phyloP scores from a whole-genome alignment of 345 rosid species.

The Passiflora organensis region DNA sequence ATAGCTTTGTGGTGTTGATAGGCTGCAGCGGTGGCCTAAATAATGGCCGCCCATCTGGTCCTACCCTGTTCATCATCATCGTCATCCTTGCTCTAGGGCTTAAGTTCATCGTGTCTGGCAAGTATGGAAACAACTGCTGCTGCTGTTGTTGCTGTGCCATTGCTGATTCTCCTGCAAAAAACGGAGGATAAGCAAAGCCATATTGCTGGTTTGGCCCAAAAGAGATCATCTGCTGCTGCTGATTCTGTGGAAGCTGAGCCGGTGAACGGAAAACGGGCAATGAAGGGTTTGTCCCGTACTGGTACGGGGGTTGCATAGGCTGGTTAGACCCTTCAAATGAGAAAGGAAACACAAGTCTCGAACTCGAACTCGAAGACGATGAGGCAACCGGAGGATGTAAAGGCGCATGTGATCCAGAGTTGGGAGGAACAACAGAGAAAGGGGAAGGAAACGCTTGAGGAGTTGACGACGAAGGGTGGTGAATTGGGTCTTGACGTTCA shows the following conservation, averaged over 20 bases:
- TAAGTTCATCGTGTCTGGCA: constrained; percentile 55
- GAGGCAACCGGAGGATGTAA: constrained; percentile 14
- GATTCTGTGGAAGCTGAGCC: constrained; percentile 22
- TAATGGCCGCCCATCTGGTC: constrained; percentile 53
- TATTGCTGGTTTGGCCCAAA: constrained; percentile 48
- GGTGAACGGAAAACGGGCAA: constrained; percentile 26
- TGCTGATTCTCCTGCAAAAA: constrained; percentile 25
- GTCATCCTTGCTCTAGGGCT: constrained; percentile 77
- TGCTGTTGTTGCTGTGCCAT: constrained; percentile 34
- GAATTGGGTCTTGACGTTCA: constrained; percentile 39
- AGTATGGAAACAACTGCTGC: constrained; percentile 56
- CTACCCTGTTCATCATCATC: constrained; percentile 67
- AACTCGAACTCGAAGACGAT: constrained; percentile 14
- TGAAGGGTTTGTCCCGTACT: constrained; percentile 20
- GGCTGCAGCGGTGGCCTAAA: constrained; percentile 62
- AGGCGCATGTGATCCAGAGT: constrained; percentile 3
- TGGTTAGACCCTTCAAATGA: constrained; percentile 40
- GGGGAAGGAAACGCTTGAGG: no score
- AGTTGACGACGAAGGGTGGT: no score
- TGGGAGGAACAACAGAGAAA: constrained; percentile 17
- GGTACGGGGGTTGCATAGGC: constrained; percentile 38
- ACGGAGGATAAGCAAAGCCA: constrained; percentile 26
- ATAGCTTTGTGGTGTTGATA: constrained; percentile 64
- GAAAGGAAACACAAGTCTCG: constrained; percentile 49
- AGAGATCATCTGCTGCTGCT: constrained; percentile 70